Evolutionary conservation across 331 rosid species (phyloP), one percentile per base, ranked within the genome.

Genomic region (Pyrus hybrid): DNA sequence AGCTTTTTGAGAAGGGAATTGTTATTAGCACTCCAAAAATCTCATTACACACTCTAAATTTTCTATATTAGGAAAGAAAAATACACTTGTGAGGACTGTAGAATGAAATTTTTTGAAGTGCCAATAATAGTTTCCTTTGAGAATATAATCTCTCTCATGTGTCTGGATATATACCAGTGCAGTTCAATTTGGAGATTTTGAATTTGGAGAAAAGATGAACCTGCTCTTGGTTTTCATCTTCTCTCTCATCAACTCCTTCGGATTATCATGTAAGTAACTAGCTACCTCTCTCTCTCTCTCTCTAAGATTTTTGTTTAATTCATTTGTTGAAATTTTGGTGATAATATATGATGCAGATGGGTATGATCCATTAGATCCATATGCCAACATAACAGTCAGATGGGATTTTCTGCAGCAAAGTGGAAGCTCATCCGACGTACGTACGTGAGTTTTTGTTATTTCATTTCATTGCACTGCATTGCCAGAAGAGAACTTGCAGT

Each of bases 341-440:
- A 13, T 68, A 3, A 49, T 8, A 4, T 70, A 77, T 41, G 13
- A 66, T 84, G 83, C 89, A 91, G 97, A 83, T 88, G 97, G 86
- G 70, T 91, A 70, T 78, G 93, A 91, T 74, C 28, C 87, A 7
- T 68, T 86, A 82, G 95, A 91, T 84, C 97, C 95, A 32, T n/a
- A 43, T 51, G 93, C 86, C 33, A 91, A 77, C 74, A 66, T 89
- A 70, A 89, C 87, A 12, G 16, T 91, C 82, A 77, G 90, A 3
- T 87, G 95, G 95, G 93, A 89, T 88, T 89, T 85, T 70, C 28
- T 83, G 21, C 6, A 79, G 3, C 85, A 88, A 54, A 86, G 61
- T 18, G 82, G 53, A 11, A 77, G 68, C 10, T 67, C 81, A 13
- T 57, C 22, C 37, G 88, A 88, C 0, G 45, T 41, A 41, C 63